Base-by-base conservation (phyloP, 2,329 filamentous ascomycete species). In the Parastagonospora avenae region DNA sequence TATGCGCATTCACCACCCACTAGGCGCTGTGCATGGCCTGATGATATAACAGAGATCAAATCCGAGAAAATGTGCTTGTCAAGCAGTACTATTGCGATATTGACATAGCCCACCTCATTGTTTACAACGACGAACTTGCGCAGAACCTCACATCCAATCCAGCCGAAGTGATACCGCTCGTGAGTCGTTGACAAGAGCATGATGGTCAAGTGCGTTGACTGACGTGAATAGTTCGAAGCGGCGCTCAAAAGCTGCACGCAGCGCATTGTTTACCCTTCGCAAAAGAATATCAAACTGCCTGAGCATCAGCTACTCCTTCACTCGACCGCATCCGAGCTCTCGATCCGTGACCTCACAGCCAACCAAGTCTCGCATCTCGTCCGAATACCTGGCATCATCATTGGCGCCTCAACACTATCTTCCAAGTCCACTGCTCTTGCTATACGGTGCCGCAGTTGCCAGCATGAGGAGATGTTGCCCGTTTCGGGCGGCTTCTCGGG, bases 81-180 rank as follows among this genome's bases (percentile, higher is more conserved):
- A 94, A 96, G 73, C 92, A 92, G 66, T 97, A 92, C 78, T 97
- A 88, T 75, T 97, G 94, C 79, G 93, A 99, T 73, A 85, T 99
- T 71, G 92, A 99, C 73, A 91, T 99, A 64, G 91, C 90, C 55
- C 93, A 99, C 73, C 79, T 99, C 52, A 97, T 97, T 73, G 94
- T 89, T 55, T 97, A 92, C 77, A 94, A 96, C 69, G 93, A 97
- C 76, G 92, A 97, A 73, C 82, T 99, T 53, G 94, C 93, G 27
- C 91, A 97, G 74, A 87, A 88, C 69, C 81, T 99, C 55, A 90
- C 89, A 15, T 94, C 90, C 42, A 91, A 97, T 70, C 95, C 94
- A 4, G 89, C 88, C 39, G 92, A 97, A 50, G 89, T 96, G 48
- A 94, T 99, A 52, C 93, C 94, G 53, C 79, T 97, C 46, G 92